A percentile compares a stretch with the other conserved stretches of the same genome.
phyloP scores from a whole-genome alignment of 2,329 filamentous ascomycete genomes.

The Penicillium sp. region DNA sequence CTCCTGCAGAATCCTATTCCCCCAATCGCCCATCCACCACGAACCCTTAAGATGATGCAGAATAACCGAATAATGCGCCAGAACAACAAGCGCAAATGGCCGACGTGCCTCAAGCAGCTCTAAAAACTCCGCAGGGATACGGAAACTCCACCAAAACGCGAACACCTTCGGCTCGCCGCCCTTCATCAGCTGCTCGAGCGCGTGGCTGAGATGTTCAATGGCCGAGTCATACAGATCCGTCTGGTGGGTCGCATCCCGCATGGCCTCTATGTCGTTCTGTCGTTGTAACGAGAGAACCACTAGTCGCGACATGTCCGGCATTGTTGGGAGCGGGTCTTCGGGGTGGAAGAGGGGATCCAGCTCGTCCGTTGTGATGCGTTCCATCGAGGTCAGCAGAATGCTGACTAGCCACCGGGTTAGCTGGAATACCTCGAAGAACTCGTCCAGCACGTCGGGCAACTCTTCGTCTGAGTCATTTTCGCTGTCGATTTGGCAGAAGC shows the following conservation, averaged over 20 bases:
- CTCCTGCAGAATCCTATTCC: slow-evolving; percentile 64
- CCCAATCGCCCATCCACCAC: slow-evolving; percentile 71
- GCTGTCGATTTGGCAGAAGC: slow-evolving; percentile 25
- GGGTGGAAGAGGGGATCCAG: slow-evolving; percentile 29
- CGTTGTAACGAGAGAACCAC: slow-evolving; percentile 30
- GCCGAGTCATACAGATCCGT: slow-evolving; percentile 27
- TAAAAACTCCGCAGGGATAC: slow-evolving; percentile 61
- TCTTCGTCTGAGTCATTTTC: slow-evolving; percentile 8
- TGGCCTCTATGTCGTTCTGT: slow-evolving; percentile 26
- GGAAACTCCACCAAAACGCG: slow-evolving; percentile 60
- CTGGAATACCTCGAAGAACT: slow-evolving; percentile 32
- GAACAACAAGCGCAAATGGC: slow-evolving; percentile 45
- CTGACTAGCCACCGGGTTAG: slow-evolving; percentile 33
- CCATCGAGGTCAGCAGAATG: slow-evolving; percentile 25
- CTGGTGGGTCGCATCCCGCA: slow-evolving; percentile 27
- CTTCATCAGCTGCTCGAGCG: slow-evolving; percentile 31
- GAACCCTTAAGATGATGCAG: slow-evolving; percentile 61
- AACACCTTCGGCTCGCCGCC: slow-evolving; percentile 33
- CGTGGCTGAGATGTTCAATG: slow-evolving; percentile 29
- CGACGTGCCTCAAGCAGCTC: slow-evolving; percentile 37
- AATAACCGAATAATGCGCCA: slow-evolving; percentile 47
- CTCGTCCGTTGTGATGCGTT: slow-evolving; percentile 28
- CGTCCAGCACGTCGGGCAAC: slow-evolving; percentile 25
- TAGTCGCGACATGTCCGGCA: slow-evolving; percentile 37
- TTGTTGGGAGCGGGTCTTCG: slow-evolving; percentile 27